Evolutionary conservation across 768 basidiomycete genomes (phyloP), one percentile per base, ranked within the genome.

Genomic region (Kwoniella europaea): DNA sequence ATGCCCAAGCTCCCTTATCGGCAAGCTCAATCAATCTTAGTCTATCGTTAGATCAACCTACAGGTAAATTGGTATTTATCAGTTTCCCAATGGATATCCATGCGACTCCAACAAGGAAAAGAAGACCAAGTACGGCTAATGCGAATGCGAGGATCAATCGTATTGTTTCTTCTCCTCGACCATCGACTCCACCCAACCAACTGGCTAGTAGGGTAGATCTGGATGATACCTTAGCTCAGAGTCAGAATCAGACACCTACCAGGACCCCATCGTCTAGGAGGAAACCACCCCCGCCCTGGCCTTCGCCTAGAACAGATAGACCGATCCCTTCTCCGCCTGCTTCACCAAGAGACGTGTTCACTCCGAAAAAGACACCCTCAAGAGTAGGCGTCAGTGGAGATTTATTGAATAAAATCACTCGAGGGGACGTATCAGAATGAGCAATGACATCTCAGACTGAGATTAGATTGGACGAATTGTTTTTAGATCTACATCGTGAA

Each of bases 51-150:
- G 76, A 79, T 54, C 70, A 78, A 35, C 78, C 80, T 0, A 67
- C 75, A 0, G 82, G 82, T 29, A 76, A 76, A 63, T 72, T 83
- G 42, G 80, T 79, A 9, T 83, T 83, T 64, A 75, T 79, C 50
- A 55, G 71, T 13, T 70, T 80, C 57, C 78, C 80, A 1, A 72
- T 67, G 63, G 76, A 75, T 58, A 57, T 64, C 0, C 66, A 73
- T 46, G 71, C 69, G 29, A 75, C 72, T 29, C 71, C 76, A 20
- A 68, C 74, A 10, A 43, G 68, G 27, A 50, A 46, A 58, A 24
- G 56, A 22, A 35, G 57, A 53, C 61, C 68, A 22, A 63, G 60
- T 53, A 63, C 43, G 18, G n/a, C 18, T 18, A 63, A 44, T 50
- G 20, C 24, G 7, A 44, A 15, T 35, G n/a, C 22, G 41, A 22